These are phyloP conservation scores for Erodium trifolium DNA, from an alignment of 441 rosid genomes.

Conservation along the genomic window DNA sequence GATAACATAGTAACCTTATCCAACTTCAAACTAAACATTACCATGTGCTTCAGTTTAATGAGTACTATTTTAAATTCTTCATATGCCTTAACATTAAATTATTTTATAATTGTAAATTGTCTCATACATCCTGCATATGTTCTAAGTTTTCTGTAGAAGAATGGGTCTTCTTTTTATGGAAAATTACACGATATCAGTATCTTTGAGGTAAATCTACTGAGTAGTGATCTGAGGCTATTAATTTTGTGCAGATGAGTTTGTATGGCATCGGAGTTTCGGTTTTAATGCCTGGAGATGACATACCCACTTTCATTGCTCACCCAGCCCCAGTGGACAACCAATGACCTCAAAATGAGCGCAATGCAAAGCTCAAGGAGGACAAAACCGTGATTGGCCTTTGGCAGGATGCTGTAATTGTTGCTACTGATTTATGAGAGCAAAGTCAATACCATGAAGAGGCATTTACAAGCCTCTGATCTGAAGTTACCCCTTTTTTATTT, in stretches of 20 bases:
- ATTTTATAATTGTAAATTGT: too few species aligned
- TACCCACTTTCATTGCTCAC: conserved; percentile 15
- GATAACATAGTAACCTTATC: conserved; percentile 12
- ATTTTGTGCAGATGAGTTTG: conserved; percentile 18
- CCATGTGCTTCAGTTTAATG: conserved; percentile 12
- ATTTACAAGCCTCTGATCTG: background rate
- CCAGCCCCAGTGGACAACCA: conserved; percentile 38
- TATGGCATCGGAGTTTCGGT: conserved; percentile 19
- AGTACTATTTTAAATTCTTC: background rate
- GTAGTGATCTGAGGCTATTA: conserved; percentile 7
- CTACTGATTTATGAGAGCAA: background rate
- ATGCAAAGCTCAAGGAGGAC: conserved; percentile 10
- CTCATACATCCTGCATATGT: too few species aligned
- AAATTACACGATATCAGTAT: too few species aligned
- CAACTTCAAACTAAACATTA: background rate
- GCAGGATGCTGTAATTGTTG: background rate
- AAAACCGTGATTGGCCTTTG: too few species aligned
- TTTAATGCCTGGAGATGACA: conserved; percentile 23
- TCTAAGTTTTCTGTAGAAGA: too few species aligned
- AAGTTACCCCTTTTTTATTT: background rate
- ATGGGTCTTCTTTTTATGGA: too few species aligned
- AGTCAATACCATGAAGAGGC: too few species aligned
- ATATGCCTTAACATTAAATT: too few species aligned
- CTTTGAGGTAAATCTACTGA: too few species aligned
- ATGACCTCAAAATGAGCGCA: conserved; percentile 36